Percentiles rank a stretch among this genome's conserved stretches.
Evolutionary conservation across 2,329 filamentous ascomycete species (phyloP).

Genomic region (Hymenotorrendiella dingleyae): DNA sequence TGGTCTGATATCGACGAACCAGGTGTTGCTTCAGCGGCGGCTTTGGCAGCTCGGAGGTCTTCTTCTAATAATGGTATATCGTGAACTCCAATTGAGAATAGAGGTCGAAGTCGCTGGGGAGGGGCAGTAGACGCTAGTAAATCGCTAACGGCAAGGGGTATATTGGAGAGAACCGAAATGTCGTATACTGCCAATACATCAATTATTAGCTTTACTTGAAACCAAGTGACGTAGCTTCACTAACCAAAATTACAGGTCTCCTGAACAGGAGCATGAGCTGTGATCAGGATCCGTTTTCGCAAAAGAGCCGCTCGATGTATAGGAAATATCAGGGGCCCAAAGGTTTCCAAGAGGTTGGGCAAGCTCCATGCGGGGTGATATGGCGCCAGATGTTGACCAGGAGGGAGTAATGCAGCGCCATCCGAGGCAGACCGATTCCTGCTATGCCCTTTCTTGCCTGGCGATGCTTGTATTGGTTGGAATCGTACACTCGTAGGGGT

Average conservation of each 20-base stretch:
- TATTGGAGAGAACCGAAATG: slow-evolving; percentile 85
- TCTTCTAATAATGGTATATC: slow-evolving; percentile 76
- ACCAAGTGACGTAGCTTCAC: slow-evolving; percentile 10
- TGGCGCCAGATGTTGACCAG: slow-evolving; percentile 62
- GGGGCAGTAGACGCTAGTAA: slow-evolving; percentile 58
- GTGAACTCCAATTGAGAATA: slow-evolving; percentile 92
- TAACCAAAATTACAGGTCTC: slow-evolving; percentile 83
- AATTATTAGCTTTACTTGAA: neutral
- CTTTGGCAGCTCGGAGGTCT: slow-evolving; percentile 46
- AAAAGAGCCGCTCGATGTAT: slow-evolving; percentile 82
- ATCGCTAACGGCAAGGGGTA: slow-evolving; percentile 68
- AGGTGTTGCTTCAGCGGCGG: slow-evolving; percentile 27
- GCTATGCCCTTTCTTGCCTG: slow-evolving; percentile 37
- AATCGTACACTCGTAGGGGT: slow-evolving; percentile 40
- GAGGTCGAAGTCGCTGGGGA: slow-evolving; percentile 63
- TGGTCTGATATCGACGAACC: slow-evolving; percentile 32
- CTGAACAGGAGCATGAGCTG: slow-evolving; percentile 80
- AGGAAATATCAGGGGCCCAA: slow-evolving; percentile 88
- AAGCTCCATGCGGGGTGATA: slow-evolving; percentile 86
- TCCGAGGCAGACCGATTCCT: slow-evolving; percentile 58
- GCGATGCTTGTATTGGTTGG: slow-evolving; percentile 31
- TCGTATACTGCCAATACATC: slow-evolving; percentile 82
- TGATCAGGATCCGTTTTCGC: slow-evolving; percentile 81
- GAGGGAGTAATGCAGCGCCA: slow-evolving; percentile 49
- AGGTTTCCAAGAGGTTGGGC: slow-evolving; percentile 67